A percentile compares a stretch with the other conserved stretches of the same genome.
phyloP scores from a whole-genome alignment of 139 green algal species.

The Volvox africanus region DNA sequence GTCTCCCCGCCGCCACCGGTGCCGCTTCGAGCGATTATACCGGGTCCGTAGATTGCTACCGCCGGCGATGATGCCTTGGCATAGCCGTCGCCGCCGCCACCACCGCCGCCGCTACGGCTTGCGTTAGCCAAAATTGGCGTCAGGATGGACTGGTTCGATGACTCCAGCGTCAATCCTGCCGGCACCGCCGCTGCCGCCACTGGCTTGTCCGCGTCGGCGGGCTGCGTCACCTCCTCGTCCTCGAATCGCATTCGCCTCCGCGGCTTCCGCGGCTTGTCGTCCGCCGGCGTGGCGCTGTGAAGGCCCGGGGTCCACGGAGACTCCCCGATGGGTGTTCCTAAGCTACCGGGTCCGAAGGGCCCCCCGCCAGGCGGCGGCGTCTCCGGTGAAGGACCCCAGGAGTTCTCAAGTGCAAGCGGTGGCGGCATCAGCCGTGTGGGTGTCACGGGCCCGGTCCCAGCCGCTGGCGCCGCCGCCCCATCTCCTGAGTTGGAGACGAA shows the following conservation, averaged over 20 bases:
- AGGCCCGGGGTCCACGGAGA: background rate
- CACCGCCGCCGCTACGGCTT: too few relatives aligned
- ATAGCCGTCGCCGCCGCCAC: too few relatives aligned
- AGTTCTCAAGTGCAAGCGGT: background rate
- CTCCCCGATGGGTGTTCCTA: background rate
- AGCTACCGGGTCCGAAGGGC: background rate
- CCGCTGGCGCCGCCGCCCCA: background rate
- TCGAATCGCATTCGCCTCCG: constrained; percentile 40
- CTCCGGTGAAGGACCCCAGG: background rate
- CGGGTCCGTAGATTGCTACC: too few relatives aligned
- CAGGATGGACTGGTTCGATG: too few relatives aligned
- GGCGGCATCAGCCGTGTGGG: background rate
- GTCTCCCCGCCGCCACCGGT: background rate
- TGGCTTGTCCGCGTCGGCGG: background rate
- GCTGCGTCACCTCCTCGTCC: background rate
- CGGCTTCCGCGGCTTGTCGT: constrained; percentile 12
- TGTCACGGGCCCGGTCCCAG: background rate
- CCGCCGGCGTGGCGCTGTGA: background rate
- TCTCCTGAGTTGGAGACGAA: background rate
- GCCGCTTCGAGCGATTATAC: background rate
- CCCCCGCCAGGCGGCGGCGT: background rate
- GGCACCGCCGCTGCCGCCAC: too few relatives aligned
- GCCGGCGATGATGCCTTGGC: too few relatives aligned
- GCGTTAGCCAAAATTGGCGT: too few relatives aligned
- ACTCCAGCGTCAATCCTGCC: too few relatives aligned